Base-by-base conservation (phyloP, 441 rosid genomes). In the Populus tomentosa region DNA sequence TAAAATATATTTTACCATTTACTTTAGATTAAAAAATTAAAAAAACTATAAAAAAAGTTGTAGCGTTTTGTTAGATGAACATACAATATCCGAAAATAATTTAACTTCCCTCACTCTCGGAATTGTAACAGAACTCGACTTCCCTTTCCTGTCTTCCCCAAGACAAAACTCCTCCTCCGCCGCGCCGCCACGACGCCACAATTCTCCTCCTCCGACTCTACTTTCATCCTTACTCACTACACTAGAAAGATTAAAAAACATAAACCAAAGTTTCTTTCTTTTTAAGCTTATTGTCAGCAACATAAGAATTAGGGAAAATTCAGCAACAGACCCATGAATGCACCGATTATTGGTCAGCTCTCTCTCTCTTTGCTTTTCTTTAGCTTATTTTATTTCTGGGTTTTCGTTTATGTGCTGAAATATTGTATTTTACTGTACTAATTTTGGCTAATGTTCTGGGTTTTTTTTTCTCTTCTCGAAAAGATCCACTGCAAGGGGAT, bases 401-500 rank as follows among this genome's bases (percentile, higher is more conserved):
- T 56, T 24, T 26, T 23, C 56, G 14, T 53, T 73, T 35, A 36
- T 7, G 23, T 18, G 0, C 9, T 5, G 9, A 6, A 18, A 40
- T 20, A 53, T 72, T 21, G 2, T 75, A 3, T 35, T 18, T 66
- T 36, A 28, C n/a, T n/a, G 18, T 46, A 30, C 32, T 30, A 30
- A 30, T 30, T 30, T 30, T 30, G 32, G 32, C 32, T 30, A 3
- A 30, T 30, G 32, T 30, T 30, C 32, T 33, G 36, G 59, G 26
- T 63, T 7, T 71, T 65, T 59, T 30, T 30, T 0, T 30, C 32
- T 38, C 59, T 0, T 30, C 32, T 38, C 59, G 13, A 24, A 26
- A 85, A 95, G 98, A 94, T 89, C 98, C 99, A 28, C 68, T 96
- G 85, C 99, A 96, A 89, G 99, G 99, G 80, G 99, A 94, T 86